Evolutionary conservation across 495 filamentous ascomycete species (phyloP).

Genomic region (Chlorociboria aeruginascens): DNA sequence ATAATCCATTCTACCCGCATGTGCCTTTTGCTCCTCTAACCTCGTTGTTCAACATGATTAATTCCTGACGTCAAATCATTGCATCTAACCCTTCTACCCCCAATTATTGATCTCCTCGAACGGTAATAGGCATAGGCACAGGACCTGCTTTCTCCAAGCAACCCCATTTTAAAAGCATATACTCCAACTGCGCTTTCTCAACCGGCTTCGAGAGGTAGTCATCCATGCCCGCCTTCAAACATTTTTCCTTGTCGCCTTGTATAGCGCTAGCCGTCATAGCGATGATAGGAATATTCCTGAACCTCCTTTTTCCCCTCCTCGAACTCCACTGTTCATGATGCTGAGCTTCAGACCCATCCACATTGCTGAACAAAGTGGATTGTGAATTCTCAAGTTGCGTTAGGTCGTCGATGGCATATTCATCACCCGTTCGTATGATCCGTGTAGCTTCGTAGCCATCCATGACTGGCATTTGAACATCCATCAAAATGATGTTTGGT

Average conservation of each 20-base stretch:
- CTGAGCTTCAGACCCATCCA: not conserved
- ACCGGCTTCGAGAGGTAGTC: slow-evolving; percentile 77
- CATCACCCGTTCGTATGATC: slow-evolving; percentile 44
- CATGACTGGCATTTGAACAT: slow-evolving; percentile 75
- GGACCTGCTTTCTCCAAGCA: not conserved
- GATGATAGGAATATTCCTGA: slow-evolving; percentile 49
- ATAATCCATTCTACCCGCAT: no score
- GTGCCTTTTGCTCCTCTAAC: no score
- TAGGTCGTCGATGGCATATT: slow-evolving; percentile 37
- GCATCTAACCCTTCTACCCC: no score
- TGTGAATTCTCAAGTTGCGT: not conserved
- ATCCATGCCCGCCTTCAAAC: slow-evolving; percentile 64
- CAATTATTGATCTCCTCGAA: no score
- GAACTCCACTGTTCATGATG: not conserved
- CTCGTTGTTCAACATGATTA: no score
- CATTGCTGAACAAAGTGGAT: not conserved
- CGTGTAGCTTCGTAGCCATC: slow-evolving; percentile 68
- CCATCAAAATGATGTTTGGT: slow-evolving; percentile 71
- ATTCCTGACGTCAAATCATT: no score
- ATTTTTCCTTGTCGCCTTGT: slow-evolving; percentile 69
- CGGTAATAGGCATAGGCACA: not conserved
- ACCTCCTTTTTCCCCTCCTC: not conserved
- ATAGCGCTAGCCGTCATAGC: slow-evolving; percentile 75
- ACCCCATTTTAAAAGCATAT: slow-evolving; percentile 52
- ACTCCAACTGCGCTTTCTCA: slow-evolving; percentile 50